These are phyloP conservation scores for Fusarium sp. DNA, from an alignment of 2,329 filamentous ascomycete genomes.

Conservation along the genomic window DNA sequence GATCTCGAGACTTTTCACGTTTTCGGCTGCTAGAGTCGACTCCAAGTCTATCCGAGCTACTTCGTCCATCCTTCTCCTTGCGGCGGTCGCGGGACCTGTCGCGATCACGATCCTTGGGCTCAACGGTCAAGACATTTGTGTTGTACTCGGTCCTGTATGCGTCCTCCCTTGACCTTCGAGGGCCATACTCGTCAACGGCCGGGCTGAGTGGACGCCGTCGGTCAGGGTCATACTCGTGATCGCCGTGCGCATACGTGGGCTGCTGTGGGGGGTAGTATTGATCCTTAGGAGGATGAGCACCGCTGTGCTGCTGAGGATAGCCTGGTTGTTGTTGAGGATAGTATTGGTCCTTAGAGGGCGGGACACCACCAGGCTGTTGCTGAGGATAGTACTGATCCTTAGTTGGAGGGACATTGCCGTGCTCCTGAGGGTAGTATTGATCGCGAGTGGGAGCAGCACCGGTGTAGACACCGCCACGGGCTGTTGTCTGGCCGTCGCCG, in stretches of 20 bases:
- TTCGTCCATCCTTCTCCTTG: constrained; percentile 39
- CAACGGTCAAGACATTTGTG: constrained; percentile 55
- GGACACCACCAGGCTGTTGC: background rate
- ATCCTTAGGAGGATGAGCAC: background rate
- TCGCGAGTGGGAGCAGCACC: constrained; percentile 34
- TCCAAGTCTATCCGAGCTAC: constrained; percentile 37
- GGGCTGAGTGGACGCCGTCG: constrained; percentile 22
- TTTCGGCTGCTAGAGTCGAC: constrained; percentile 37
- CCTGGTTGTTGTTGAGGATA: constrained; percentile 23
- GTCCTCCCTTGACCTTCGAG: constrained; percentile 35
- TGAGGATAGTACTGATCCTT: background rate
- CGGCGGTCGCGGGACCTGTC: constrained; percentile 48
- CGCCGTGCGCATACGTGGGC: constrained; percentile 26
- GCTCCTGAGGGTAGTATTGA: background rate
- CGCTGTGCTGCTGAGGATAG: background rate
- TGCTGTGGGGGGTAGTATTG: constrained; percentile 26
- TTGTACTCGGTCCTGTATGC: constrained; percentile 48
- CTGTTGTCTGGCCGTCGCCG: constrained; percentile 2
- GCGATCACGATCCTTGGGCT: constrained; percentile 49
- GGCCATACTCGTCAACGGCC: constrained; percentile 32
- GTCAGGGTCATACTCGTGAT: constrained; percentile 24
- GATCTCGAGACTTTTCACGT: constrained; percentile 41
- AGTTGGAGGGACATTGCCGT: background rate
- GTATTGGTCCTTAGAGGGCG: constrained; percentile 17
- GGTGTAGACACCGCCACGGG: background rate